Percentiles rank a stretch among this genome's conserved stretches.
phyloP scores from a whole-genome alignment of 306 rosid genomes.

The Cucurbita maxima region DNA sequence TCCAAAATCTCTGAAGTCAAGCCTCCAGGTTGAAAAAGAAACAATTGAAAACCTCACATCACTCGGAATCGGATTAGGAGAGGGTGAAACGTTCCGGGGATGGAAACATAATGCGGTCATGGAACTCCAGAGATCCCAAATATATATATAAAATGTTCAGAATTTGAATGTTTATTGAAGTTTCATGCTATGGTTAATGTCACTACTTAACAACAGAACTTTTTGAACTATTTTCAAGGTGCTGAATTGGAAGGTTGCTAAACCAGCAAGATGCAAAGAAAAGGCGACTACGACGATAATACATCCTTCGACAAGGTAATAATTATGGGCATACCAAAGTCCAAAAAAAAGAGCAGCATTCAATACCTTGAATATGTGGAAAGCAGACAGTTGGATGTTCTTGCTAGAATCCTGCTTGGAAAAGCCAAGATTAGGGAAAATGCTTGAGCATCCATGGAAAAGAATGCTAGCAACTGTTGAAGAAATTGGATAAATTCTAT shows the following conservation, averaged over 20 bases:
- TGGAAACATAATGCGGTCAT: background rate
- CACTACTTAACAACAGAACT: background rate
- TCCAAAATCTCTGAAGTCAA: background rate
- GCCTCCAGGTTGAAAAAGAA: background rate
- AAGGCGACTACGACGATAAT: background rate
- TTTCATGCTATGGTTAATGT: background rate
- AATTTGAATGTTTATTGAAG: background rate
- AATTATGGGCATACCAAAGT: background rate
- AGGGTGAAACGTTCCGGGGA: background rate
- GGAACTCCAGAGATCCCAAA: background rate
- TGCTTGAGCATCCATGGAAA: conserved; percentile 14
- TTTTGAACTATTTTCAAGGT: background rate
- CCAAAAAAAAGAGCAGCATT: background rate
- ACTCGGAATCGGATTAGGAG: too few species aligned
- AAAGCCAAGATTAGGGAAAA: conserved; percentile 5
- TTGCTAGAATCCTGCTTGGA: conserved; percentile 83
- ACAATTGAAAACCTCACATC: too few species aligned
- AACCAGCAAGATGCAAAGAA: background rate
- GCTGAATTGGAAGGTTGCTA: background rate
- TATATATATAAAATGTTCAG: too few species aligned
- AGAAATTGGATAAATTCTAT: background rate
- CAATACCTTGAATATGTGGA: conserved; percentile 93
- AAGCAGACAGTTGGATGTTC: conserved; percentile 80
- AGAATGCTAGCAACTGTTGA: background rate
- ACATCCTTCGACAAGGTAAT: background rate